These are phyloP conservation scores for Nannizziopsis arthrosporioides DNA, from an alignment of 2,329 filamentous ascomycete species.

Conservation along the genomic window DNA sequence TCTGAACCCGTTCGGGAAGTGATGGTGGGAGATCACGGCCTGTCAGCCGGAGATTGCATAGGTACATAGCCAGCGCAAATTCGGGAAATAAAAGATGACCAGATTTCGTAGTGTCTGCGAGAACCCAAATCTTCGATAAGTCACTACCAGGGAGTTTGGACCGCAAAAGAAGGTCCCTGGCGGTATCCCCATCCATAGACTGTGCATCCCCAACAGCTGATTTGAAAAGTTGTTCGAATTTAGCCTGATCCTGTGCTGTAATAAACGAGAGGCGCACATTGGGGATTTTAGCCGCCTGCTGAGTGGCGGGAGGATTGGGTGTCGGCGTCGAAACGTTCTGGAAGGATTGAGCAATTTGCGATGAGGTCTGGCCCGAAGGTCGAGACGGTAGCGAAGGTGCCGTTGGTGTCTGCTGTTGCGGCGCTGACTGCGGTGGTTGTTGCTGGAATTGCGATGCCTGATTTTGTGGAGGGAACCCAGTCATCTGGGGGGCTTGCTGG, in stretches of 20 bases:
- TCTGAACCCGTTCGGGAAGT: constrained; percentile 77
- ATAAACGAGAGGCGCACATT: constrained; percentile 94
- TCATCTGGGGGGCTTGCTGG: constrained; percentile 39
- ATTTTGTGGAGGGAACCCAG: constrained; percentile 39
- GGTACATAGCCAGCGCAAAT: constrained; percentile 95
- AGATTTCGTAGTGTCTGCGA: constrained; percentile 91
- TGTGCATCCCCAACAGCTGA: constrained; percentile 77
- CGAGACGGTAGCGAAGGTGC: constrained; percentile 42
- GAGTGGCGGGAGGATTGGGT: constrained; percentile 48
- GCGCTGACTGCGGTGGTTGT: constrained; percentile 36
- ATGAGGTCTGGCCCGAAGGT: constrained; percentile 43
- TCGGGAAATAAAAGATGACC: constrained; percentile 95
- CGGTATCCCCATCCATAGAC: constrained; percentile 85
- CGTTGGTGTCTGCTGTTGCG: constrained; percentile 22
- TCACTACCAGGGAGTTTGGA: constrained; percentile 80
- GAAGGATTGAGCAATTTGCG: constrained; percentile 55
- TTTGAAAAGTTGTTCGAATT: constrained; percentile 96
- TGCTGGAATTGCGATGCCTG: constrained; percentile 6
- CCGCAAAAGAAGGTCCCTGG: constrained; percentile 73
- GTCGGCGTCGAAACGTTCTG: constrained; percentile 38
- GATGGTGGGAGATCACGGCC: constrained; percentile 64
- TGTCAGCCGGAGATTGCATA: constrained; percentile 86
- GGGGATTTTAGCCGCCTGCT: constrained; percentile 68
- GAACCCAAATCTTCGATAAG: constrained; percentile 85
- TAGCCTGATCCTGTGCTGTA: constrained; percentile 83